Percentiles rank a stretch among this genome's conserved stretches.
Conservation (phyloP, 305 asterid genomes). For the Solanum hybrid region DNA sequence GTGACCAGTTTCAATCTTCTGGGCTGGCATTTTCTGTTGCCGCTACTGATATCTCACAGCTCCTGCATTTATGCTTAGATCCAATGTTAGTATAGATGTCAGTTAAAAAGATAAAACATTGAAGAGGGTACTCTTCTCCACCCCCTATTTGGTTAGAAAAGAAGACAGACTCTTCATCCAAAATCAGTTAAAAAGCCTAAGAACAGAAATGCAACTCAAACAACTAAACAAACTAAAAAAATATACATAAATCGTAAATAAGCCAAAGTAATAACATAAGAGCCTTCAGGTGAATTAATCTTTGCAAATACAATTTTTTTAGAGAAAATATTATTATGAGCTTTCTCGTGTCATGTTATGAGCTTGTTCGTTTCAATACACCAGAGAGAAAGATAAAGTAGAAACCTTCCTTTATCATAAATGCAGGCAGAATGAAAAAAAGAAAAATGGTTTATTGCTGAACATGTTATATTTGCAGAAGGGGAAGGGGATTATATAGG, state of each 20-base stretch:
- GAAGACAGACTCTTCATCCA: background rate
- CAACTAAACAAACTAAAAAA: background rate
- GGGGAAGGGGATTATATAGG: background rate
- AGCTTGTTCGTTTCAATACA: background rate
- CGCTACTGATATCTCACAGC: background rate
- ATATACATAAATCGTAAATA: background rate
- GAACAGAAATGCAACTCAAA: background rate
- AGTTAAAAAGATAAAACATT: background rate
- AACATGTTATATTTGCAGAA: background rate
- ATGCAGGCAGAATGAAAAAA: background rate
- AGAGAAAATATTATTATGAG: background rate
- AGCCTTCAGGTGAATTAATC: background rate
- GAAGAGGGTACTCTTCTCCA: background rate
- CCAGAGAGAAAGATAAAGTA: background rate
- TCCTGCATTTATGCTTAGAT: background rate
- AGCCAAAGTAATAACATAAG: background rate
- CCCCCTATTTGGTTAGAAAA: background rate
- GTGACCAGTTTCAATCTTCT: conserved; percentile 94
- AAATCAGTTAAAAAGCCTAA: background rate
- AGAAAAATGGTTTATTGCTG: background rate
- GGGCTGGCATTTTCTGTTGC: conserved; percentile 55
- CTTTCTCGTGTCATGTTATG: background rate
- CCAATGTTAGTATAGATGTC: background rate
- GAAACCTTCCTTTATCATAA: background rate
- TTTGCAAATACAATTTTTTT: background rate